Percentiles rank a stretch among this genome's conserved stretches.
These are phyloP conservation scores for Ricinus communis DNA, from an alignment of 345 rosid genomes.

Conservation along the genomic window DNA sequence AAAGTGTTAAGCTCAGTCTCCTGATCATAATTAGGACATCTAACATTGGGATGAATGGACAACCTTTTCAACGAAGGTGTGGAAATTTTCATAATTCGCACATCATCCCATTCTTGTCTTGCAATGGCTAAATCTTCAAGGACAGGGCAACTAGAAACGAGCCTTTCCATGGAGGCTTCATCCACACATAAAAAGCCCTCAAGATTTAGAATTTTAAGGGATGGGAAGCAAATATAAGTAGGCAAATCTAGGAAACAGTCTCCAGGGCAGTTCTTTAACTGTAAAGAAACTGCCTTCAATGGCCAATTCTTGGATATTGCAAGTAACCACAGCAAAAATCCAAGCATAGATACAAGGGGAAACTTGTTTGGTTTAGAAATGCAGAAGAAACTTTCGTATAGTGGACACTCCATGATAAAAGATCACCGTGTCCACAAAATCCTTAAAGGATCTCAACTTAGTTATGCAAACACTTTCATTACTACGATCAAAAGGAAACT, in stretches of 20 bases:
- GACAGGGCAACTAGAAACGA: constrained; percentile 6
- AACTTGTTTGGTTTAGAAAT: not conserved
- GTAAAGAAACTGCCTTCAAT: not conserved
- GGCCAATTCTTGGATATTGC: not conserved
- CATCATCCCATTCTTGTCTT: not conserved
- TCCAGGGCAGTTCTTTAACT: not conserved
- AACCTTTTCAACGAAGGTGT: not conserved
- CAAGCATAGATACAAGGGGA: not conserved
- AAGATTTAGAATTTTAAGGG: not conserved
- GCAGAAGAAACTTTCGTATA: not conserved
- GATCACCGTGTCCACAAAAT: not conserved
- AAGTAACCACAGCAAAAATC: constrained; percentile 1
- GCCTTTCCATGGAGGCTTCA: not conserved
- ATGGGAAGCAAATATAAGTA: not conserved
- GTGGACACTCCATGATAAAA: not conserved
- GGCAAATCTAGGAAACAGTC: constrained; percentile 11
- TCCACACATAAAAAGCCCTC: not conserved
- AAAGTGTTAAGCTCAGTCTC: not conserved
- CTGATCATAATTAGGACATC: not conserved
- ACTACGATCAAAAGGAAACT: not conserved
- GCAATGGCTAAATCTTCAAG: not conserved
- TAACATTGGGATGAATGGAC: not conserved
- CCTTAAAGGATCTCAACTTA: not conserved
- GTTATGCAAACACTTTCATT: not conserved
- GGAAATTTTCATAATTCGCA: not conserved